Conservation (phyloP, 2,329 filamentous ascomycete species). For the Calonectria pauciramosa region DNA sequence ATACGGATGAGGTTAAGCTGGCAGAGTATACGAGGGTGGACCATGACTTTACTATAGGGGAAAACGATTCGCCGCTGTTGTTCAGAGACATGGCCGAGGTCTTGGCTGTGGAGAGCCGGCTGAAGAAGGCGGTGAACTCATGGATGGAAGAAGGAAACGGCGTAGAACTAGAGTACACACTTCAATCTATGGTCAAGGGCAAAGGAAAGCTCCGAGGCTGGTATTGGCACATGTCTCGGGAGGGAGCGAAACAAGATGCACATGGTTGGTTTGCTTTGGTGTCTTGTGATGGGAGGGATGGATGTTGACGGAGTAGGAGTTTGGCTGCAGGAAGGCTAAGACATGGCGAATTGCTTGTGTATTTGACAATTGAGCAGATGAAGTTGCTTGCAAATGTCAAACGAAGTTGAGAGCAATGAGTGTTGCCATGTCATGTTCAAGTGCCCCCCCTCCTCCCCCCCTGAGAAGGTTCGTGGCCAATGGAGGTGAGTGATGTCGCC, state of each 20-base stretch:
- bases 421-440: not conserved
- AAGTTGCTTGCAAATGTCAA: conserved; percentile 30
- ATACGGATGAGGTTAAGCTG: not conserved
- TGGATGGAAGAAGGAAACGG: conserved; percentile 37
- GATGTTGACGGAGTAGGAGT: conserved; percentile 10
- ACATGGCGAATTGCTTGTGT: conserved; percentile 18
- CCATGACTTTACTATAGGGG: conserved; percentile 9
- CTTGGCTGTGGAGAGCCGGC: conserved; percentile 34
- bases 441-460: not conserved
- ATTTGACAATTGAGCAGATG: conserved; percentile 26
- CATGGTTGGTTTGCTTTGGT: not conserved
- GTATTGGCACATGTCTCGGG: conserved; percentile 23
- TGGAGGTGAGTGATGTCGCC: conserved; percentile 13
- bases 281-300: conserved; percentile 2
- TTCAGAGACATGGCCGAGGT: conserved; percentile 44
- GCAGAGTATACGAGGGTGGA: conserved; percentile 13
- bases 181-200: conserved; percentile 44
- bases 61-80: conserved; percentile 28
- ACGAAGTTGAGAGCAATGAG: conserved; percentile 36
- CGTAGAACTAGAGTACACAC: conserved; percentile 43
- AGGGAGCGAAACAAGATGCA: conserved; percentile 15
- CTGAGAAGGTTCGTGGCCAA: not conserved
- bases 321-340: conserved; percentile 32
- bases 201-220: conserved; percentile 38
- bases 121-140: conserved; percentile 36